Evolutionary conservation across 176 grass and related monocot species (phyloP).

Genomic region (Zizania latifolia): DNA sequence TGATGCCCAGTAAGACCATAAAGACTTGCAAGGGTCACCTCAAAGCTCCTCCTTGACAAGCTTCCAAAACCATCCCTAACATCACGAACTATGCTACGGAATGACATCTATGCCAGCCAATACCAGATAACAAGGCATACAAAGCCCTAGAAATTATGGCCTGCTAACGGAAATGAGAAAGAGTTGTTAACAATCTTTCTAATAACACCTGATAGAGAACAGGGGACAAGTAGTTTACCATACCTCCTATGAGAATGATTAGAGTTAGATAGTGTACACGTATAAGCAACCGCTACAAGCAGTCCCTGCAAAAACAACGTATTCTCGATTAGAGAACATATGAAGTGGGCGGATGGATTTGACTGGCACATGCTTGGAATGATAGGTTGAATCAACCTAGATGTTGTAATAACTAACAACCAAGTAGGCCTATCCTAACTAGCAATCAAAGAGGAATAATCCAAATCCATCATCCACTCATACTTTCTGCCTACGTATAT

Average conservation of each 20-base stretch:
- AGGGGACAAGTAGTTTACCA: neutral
- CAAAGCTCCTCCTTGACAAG: slow-evolving; percentile 80
- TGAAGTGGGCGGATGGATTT: neutral
- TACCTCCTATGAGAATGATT: neutral
- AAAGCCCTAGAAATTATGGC: slow-evolving; percentile 15
- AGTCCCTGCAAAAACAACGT: slow-evolving; percentile 16
- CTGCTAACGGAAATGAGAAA: slow-evolving; percentile 11
- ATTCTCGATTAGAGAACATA: slow-evolving; percentile 7
- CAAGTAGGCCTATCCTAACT: neutral
- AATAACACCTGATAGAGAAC: neutral
- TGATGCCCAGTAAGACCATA: slow-evolving; percentile 60
- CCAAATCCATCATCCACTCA: slow-evolving; percentile 11
- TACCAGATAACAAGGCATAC: slow-evolving; percentile 26
- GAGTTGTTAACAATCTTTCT: neutral
- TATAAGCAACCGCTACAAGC: slow-evolving; percentile 14
- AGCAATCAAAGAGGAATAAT: slow-evolving; percentile 23
- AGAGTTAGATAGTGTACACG: neutral
- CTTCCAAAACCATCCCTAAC: slow-evolving; percentile 84
- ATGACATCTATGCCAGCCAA: slow-evolving; percentile 63
- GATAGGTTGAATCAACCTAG: slow-evolving; percentile 10
- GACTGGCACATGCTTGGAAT: neutral
- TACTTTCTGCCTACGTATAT: slow-evolving; percentile 4
- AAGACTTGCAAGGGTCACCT: slow-evolving; percentile 73
- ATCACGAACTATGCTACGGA: slow-evolving; percentile 90
- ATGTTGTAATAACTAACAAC: slow-evolving; percentile 32